Base-by-base conservation (phyloP, 805 yeast genomes). In the Wickerhamiella azyma region DNA sequence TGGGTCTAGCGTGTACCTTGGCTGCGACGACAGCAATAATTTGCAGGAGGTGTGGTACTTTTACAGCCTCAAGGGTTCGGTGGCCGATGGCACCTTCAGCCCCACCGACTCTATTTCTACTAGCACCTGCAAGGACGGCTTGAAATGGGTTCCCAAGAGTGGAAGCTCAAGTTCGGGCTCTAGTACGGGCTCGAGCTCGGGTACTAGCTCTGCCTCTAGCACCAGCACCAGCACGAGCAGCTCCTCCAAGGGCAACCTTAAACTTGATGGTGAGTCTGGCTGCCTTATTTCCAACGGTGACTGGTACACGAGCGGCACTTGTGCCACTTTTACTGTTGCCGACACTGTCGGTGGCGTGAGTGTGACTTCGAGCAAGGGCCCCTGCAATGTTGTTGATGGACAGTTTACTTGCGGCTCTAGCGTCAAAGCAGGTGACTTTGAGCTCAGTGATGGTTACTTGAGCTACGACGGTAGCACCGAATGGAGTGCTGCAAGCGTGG, bases 231-330 rank as follows among this genome's bases (percentile, higher is more conserved):
- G 96, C 1, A 76, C 88, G 0, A 86, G 96, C 62, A 96, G 95
- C 5, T 77, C 81, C 6, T 86, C 70, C 63, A 57, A 4, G 50
- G 55, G 5, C 61, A 11, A 61, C 54, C 57, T 83, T 39, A 70
- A 66, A 45, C 63, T 76, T 10, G 58, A 69, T 16, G 73, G 65
- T 38, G 72, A 78, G 49, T 50, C 62, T 5, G 95, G 94, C 9
- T 85, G 95, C 62, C 65, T 89, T 48, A 88, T 88, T 56, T 75
- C 82, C 49, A 81, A 76, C 56, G 98, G 98, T 3, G 73, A 76
- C 53, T 88, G 94, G 92, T 84, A 79, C 65, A 59, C 72, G 3
- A 60, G 65, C 39, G 96, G 96, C 1, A 76, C 89, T 0, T 89
- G 96, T 62, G 97, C 96, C 5, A 77, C 81, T 4, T 88, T 70